These are phyloP conservation scores for Geotrichum phurueaensis DNA, from an alignment of 1,139 yeast species.

Conservation along the genomic window DNA sequence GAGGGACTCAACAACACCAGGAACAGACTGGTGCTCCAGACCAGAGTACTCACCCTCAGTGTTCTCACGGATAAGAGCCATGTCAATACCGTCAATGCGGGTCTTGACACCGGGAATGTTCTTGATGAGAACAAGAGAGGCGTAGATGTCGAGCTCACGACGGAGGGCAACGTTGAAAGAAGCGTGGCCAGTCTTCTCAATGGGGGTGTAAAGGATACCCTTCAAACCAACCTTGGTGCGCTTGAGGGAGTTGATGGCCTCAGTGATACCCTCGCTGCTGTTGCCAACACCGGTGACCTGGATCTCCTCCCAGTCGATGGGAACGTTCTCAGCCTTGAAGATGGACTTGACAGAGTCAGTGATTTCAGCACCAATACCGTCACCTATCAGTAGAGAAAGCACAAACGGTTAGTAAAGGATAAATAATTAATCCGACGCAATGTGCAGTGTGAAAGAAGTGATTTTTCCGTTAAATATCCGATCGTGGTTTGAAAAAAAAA, in stretches of 20 bases:
- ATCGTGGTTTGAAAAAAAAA: not conserved
- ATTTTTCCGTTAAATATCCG: slow-evolving; percentile 2
- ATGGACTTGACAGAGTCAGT: slow-evolving; percentile 89
- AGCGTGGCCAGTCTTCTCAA: slow-evolving; percentile 62
- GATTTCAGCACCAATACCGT: slow-evolving; percentile 96
- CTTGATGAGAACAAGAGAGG: slow-evolving; percentile 88
- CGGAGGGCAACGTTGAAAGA: slow-evolving; percentile 94
- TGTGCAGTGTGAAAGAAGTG: not conserved
- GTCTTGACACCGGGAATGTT: slow-evolving; percentile 92
- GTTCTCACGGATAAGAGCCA: slow-evolving; percentile 95
- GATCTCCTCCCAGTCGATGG: slow-evolving; percentile 91
- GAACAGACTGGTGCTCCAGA: slow-evolving; percentile 93
- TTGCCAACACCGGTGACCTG: slow-evolving; percentile 74
- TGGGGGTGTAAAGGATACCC: slow-evolving; percentile 91
- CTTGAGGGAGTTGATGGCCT: slow-evolving; percentile 86
- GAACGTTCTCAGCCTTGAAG: slow-evolving; percentile 78
- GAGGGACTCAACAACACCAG: slow-evolving; percentile 95
- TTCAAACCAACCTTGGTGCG: slow-evolving; percentile 96
- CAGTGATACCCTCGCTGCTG: slow-evolving; percentile 58
- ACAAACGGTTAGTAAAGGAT: slow-evolving; percentile 4
- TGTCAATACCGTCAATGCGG: slow-evolving; percentile 80
- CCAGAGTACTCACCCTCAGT: slow-evolving; percentile 99
- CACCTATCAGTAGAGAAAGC: slow-evolving; percentile 40
- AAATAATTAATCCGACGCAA: slow-evolving; percentile 4
- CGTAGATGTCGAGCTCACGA: slow-evolving; percentile 92